phyloP scores from a whole-genome alignment of 805 yeast genomes.

The Candida sithepensis region DNA sequence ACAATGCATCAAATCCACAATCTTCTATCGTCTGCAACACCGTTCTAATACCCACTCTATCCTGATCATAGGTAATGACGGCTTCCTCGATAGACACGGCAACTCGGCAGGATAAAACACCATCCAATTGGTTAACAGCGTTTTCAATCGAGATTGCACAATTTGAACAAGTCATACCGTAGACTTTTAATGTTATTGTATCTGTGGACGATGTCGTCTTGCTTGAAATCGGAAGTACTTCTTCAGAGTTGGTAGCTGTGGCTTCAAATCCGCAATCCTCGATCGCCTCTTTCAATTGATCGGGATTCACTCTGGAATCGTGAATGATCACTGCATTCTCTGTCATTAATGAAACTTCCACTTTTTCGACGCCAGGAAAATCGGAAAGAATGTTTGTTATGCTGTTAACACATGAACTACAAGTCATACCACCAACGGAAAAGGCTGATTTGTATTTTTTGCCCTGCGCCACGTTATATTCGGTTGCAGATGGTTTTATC shows the following conservation, averaged over 20 bases:
- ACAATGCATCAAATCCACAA: slow-evolving; percentile 50
- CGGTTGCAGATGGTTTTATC: slow-evolving; percentile 13
- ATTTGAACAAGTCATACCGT: slow-evolving; percentile 62
- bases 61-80: slow-evolving; percentile 47
- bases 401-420: slow-evolving; percentile 72
- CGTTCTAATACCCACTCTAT: slow-evolving; percentile 57
- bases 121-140: slow-evolving; percentile 41
- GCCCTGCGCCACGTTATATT: background rate
- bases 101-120: slow-evolving; percentile 48
- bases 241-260: slow-evolving; percentile 33
- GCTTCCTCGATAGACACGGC: slow-evolving; percentile 55
- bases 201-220: slow-evolving; percentile 1
- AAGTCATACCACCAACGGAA: slow-evolving; percentile 73
- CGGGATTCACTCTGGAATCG: slow-evolving; percentile 27
- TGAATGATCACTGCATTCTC: slow-evolving; percentile 63
- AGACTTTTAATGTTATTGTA: slow-evolving; percentile 34
- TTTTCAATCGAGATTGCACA: slow-evolving; percentile 49
- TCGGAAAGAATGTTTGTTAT: slow-evolving; percentile 51
- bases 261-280: slow-evolving; percentile 51
- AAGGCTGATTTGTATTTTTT: slow-evolving; percentile 7
- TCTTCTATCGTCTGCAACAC: slow-evolving; percentile 51
- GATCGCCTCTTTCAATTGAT: slow-evolving; percentile 42
- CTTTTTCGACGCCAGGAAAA: slow-evolving; percentile 48
- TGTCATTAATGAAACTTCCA: slow-evolving; percentile 66
- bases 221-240: background rate